These are phyloP conservation scores for Cenococcum geophilum DNA, from an alignment of 495 filamentous ascomycete genomes.

Conservation along the genomic window DNA sequence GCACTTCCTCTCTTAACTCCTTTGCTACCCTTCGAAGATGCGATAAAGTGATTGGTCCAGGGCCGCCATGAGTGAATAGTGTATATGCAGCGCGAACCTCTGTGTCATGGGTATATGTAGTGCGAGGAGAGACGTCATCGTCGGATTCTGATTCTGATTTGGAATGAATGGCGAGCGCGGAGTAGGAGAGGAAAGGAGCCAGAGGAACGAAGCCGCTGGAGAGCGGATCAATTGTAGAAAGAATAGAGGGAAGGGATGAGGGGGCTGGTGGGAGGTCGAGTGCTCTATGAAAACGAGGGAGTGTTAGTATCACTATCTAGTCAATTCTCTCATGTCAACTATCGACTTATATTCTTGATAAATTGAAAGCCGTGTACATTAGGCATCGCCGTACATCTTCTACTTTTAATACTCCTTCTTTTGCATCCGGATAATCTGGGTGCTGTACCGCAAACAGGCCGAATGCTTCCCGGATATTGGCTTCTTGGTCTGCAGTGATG, in stretches of 20 bases:
- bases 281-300: constrained; percentile 42
- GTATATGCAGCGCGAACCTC: constrained; percentile 76
- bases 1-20: constrained; percentile 73
- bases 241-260: constrained; percentile 55
- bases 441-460: constrained; percentile 58
- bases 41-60: constrained; percentile 61
- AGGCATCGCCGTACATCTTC: constrained; percentile 75
- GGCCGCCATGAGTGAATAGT: constrained; percentile 59
- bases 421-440: constrained; percentile 59
- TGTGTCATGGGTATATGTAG: constrained; percentile 24
- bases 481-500: constrained; percentile 74
- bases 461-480: constrained; percentile 87
- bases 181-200: constrained; percentile 71
- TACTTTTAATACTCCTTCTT: constrained; percentile 66
- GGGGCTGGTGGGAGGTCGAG: constrained; percentile 66
- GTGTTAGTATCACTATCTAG: constrained; percentile 1
- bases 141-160: constrained; percentile 46
- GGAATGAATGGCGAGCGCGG: constrained; percentile 68
- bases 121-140: not conserved
- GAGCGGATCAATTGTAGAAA: constrained; percentile 66
- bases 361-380: constrained; percentile 50
- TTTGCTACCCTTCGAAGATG: constrained; percentile 74
- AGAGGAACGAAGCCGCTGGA: constrained; percentile 76
- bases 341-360: not conserved
- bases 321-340: constrained; percentile 7